Conservation (phyloP, 805 yeast species). For the Candida easanensis region DNA sequence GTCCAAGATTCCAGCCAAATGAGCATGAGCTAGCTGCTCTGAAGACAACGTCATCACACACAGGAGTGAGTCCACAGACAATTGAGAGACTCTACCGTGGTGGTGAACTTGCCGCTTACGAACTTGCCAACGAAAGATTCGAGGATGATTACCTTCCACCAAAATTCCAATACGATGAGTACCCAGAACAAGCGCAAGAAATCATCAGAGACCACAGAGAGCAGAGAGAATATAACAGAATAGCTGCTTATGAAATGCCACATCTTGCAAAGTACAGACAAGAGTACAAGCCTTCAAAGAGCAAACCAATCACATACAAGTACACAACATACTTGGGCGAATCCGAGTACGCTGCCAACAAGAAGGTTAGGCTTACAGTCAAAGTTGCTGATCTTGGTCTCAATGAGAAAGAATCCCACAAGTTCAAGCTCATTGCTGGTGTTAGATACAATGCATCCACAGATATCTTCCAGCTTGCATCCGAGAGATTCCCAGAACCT, state of each 20-base stretch:
- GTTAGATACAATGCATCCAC: constrained; percentile 64
- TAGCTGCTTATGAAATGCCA: constrained; percentile 93
- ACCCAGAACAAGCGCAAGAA: constrained; percentile 70
- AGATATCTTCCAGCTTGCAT: constrained; percentile 62
- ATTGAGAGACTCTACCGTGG: constrained; percentile 37
- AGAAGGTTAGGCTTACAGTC: constrained; percentile 62
- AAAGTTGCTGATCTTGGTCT: constrained; percentile 54
- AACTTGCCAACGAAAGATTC: constrained; percentile 30
- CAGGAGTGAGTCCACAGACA: constrained; percentile 36
- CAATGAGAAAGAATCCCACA: constrained; percentile 53
- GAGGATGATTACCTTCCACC: constrained; percentile 37
- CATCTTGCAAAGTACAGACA: constrained; percentile 72
- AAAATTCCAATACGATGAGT: constrained; percentile 59
- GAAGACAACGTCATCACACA: constrained; percentile 42
- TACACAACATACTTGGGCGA: constrained; percentile 77
- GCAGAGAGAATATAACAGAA: constrained; percentile 70
- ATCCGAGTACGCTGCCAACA: constrained; percentile 49
- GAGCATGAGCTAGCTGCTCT: constrained; percentile 57
- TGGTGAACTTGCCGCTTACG: constrained; percentile 41
- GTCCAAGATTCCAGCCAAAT: constrained; percentile 46
- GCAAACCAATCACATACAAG: constrained; percentile 57
- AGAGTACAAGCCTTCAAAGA: constrained; percentile 51
- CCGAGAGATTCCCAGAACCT: constrained; percentile 66
- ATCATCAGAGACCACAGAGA: constrained; percentile 68
- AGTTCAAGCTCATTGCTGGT: constrained; percentile 76